These are phyloP conservation scores for Bombardia bombarda DNA, from an alignment of 495 filamentous ascomycete species.

Conservation along the genomic window DNA sequence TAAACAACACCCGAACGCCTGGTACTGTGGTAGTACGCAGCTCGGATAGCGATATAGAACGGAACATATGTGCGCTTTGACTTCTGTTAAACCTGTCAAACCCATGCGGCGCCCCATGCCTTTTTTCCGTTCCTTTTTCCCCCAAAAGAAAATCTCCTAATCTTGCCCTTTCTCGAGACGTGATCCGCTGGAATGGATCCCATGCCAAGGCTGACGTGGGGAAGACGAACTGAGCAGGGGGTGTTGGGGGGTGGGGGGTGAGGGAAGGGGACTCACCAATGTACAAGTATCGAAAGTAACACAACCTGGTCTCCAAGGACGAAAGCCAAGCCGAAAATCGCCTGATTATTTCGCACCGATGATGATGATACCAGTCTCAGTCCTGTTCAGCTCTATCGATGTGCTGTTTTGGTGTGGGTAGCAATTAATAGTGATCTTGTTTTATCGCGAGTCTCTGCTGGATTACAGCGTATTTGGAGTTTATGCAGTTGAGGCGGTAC, in stretches of 20 bases:
- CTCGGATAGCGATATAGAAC: too few relatives aligned
- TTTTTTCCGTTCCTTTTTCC: neutral
- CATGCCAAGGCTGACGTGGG: neutral
- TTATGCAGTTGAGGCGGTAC: neutral
- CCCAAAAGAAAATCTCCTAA: constrained; percentile 1
- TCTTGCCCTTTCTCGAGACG: neutral
- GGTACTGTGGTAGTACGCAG: too few relatives aligned
- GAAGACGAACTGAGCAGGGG: neutral
- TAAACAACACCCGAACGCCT: too few relatives aligned
- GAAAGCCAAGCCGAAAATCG: neutral
- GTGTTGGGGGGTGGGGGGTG: too few relatives aligned
- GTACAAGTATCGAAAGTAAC: too few relatives aligned
- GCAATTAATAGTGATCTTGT: neutral
- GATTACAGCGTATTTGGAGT: neutral
- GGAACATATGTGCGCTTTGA: neutral
- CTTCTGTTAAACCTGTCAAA: neutral
- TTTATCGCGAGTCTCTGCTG: neutral
- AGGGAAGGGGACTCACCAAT: too few relatives aligned
- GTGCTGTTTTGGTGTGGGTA: neutral
- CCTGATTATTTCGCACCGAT: neutral
- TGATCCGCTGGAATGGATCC: constrained; percentile 1
- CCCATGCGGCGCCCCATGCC: neutral
- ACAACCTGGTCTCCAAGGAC: neutral
- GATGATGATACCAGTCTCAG: neutral
- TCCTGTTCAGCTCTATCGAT: neutral